Percentiles rank a stretch among this genome's conserved stretches.
These are phyloP conservation scores for Aristolochia fimbriata DNA, from an alignment of 164 flowering plant genomes.

Conservation along the genomic window DNA sequence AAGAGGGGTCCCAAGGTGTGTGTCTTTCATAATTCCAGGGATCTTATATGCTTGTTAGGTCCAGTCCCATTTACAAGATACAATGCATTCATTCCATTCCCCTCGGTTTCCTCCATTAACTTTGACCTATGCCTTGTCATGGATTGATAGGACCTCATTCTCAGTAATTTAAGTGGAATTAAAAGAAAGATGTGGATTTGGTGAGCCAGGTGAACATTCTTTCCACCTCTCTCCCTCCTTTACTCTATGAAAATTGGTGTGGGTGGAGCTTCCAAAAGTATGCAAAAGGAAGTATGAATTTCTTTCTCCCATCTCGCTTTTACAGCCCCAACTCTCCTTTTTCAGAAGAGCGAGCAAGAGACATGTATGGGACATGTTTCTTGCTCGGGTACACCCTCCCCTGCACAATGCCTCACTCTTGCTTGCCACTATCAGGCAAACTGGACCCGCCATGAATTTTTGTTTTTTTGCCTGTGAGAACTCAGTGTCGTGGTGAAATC, in stretches of 20 bases:
- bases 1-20: conserved; percentile 5
- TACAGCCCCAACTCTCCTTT: background rate
- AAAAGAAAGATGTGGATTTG: conserved; percentile 8
- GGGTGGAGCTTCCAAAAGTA: background rate
- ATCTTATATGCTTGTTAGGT: conserved; percentile 12
- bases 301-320: background rate
- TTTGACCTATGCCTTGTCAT: background rate
- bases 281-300: background rate
- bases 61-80: conserved; percentile 19
- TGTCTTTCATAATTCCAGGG: conserved; percentile 16
- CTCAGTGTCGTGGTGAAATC: background rate
- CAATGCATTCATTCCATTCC: conserved; percentile 21
- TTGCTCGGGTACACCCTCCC: background rate
- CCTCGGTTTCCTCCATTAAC: background rate
- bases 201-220: conserved; percentile 7
- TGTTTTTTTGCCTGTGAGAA: background rate
- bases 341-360: background rate
- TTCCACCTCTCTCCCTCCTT: background rate
- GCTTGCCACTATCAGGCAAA: background rate
- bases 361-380: background rate
- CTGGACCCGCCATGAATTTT: background rate
- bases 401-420: background rate
- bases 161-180: conserved; percentile 3
- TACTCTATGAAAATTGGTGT: background rate
- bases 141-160: conserved; percentile 5